phyloP scores from a whole-genome alignment of 2,329 filamentous ascomycete species.

The Dactylonectria macrodidyma region DNA sequence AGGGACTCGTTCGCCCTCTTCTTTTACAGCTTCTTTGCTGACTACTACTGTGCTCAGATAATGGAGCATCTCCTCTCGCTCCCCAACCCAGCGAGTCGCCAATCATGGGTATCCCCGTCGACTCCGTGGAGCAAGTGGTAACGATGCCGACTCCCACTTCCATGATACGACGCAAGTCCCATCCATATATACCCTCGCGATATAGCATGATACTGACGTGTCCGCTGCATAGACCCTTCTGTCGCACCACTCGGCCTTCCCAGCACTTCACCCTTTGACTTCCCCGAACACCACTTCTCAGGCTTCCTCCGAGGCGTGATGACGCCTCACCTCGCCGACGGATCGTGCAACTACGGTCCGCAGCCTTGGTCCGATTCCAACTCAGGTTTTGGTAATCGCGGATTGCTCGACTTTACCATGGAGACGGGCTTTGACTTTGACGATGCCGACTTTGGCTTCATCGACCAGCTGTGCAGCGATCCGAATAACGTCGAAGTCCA shows the following conservation, averaged over 20 bases:
- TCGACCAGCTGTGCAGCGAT: slow-evolving; percentile 27
- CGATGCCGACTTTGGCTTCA: slow-evolving; percentile 29
- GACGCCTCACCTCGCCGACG: slow-evolving; percentile 10
- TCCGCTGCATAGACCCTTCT: slow-evolving; percentile 5
- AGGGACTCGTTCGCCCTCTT: background rate
- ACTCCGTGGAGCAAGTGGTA: slow-evolving; percentile 22
- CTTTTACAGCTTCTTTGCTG: background rate
- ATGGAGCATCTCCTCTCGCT: slow-evolving; percentile 10
- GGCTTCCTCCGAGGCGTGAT: slow-evolving; percentile 28
- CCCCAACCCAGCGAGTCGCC: slow-evolving; percentile 8
- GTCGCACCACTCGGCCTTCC: slow-evolving; percentile 14
- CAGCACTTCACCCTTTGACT: slow-evolving; percentile 21
- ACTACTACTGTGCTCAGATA: background rate
- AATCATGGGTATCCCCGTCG: slow-evolving; percentile 7
- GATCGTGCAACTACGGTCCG: background rate
- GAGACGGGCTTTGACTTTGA: slow-evolving; percentile 23
- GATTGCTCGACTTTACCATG: slow-evolving; percentile 26
- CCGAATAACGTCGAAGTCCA: slow-evolving; percentile 9
- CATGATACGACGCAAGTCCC: slow-evolving; percentile 20
- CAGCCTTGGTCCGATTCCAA: slow-evolving; percentile 15
- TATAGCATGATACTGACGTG: background rate
- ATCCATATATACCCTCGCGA: too few species aligned
- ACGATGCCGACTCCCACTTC: slow-evolving; percentile 25
- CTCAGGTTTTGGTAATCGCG: slow-evolving; percentile 9
- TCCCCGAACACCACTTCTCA: slow-evolving; percentile 29